These are phyloP conservation scores for Flaveria brownii DNA, from an alignment of 129 eudicot species.

Conservation along the genomic window DNA sequence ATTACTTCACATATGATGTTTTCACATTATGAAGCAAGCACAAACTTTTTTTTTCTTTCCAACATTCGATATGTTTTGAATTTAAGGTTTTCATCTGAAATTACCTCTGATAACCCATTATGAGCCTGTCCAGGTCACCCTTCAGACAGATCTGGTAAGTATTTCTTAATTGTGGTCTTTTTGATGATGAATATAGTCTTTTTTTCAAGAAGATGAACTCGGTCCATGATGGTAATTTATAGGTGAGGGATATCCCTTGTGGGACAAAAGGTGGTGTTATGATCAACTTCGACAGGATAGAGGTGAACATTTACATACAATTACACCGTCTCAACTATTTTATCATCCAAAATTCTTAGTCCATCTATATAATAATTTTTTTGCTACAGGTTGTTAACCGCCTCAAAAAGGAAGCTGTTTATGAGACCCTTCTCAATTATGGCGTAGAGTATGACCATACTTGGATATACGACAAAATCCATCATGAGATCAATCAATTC, in stretches of 20 bases:
- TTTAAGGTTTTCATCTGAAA: constrained; percentile 79
- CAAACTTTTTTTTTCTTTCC: background rate
- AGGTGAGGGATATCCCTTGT: constrained; percentile 97
- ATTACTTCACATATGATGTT: constrained; percentile 10
- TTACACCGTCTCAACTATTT: background rate
- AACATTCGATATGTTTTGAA: background rate
- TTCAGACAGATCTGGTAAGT: constrained; percentile 87
- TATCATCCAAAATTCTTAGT: background rate
- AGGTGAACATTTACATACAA: constrained; percentile 43
- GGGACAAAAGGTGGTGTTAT: constrained; percentile 98
- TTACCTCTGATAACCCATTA: constrained; percentile 84
- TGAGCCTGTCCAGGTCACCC: constrained; percentile 93
- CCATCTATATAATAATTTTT: constrained; percentile 7
- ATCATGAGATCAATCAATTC: constrained; percentile 96
- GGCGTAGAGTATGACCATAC: constrained; percentile 94
- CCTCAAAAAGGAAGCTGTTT: constrained; percentile 70
- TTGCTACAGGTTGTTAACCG: constrained; percentile 86
- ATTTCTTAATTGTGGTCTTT: background rate
- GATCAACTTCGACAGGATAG: constrained; percentile 89
- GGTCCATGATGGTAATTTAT: constrained; percentile 31
- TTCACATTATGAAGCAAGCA: constrained; percentile 14
- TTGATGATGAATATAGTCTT: background rate
- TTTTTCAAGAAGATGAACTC: background rate
- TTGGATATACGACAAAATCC: constrained; percentile 96
- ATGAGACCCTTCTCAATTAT: constrained; percentile 77